Evolutionary conservation across 805 yeast species (phyloP).

Genomic region (Candida xiaguanensis): DNA sequence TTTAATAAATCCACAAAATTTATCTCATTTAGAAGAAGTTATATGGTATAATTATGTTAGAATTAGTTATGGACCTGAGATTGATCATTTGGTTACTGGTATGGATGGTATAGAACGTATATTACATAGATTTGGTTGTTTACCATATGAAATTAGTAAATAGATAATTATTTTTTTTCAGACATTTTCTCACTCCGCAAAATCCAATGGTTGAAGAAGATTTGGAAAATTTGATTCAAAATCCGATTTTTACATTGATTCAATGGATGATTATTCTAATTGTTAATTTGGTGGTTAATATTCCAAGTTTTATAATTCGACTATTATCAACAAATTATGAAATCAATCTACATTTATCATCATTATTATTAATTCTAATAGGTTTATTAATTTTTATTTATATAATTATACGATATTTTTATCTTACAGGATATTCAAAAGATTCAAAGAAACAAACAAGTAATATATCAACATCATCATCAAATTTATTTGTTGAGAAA

Average conservation of each 20-base stretch:
- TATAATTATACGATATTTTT: conserved; percentile 56
- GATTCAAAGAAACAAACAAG: conserved; percentile 27
- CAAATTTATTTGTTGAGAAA: conserved; percentile 22
- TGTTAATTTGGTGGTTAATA: neutral
- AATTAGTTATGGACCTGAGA: conserved; percentile 58
- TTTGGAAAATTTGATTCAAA: neutral
- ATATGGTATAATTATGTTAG: conserved; percentile 59
- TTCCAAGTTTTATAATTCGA: conserved; percentile 14
- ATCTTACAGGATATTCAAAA: conserved; percentile 57
- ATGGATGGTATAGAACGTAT: conserved; percentile 60
- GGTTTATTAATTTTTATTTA: conserved; percentile 18
- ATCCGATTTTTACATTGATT: neutral
- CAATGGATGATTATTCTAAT: conserved; percentile 1
- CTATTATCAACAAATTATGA: conserved; percentile 41
- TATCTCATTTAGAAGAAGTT: conserved; percentile 47
- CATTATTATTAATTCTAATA: conserved; percentile 30
- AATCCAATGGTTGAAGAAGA: neutral
- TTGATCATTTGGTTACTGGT: conserved; percentile 46
- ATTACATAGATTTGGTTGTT: conserved; percentile 38
- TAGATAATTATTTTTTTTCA: neutral
- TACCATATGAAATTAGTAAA: conserved; percentile 27
- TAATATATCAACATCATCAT: neutral
- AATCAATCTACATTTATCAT: conserved; percentile 48
- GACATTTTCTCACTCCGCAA: conserved; percentile 1
- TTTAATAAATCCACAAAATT: conserved; percentile 53